Base-by-base conservation (phyloP, 805 yeast species). In the Wickerhamomyces rabaulensis region DNA sequence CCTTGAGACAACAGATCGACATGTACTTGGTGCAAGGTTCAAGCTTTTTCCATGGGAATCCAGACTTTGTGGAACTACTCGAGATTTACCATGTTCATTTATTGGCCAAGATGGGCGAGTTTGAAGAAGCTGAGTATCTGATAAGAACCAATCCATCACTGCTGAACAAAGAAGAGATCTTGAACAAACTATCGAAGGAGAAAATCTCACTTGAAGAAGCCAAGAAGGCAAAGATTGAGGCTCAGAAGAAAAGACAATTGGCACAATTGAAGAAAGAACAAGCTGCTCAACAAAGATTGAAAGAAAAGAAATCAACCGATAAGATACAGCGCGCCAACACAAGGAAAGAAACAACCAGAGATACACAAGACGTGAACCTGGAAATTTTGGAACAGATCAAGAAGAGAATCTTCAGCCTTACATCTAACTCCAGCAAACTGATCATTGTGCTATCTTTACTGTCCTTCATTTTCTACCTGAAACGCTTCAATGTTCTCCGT, bases 71-170 rank as follows among this genome's bases (percentile, higher is more conserved):
- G 10, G 60, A 60, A 19, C 41, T 60, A 3, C 17, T 56, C 10
- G 61, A 59, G 39, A 44, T 58, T 8, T 60, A 60, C 39, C 54
- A 56, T 39, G 47, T 50, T 3, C 56, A 52, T 19, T 19, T 60
- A 2, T 33, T 60, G 40, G 46, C 57, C 3, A 55, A 47, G 40
- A 39, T 56, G 8, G 57, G 52, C 3, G 51, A 45, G 8, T 41
- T 43, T 37, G 56, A 54, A 21, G 63, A 58, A 42, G 47, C 52
- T 31, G 58, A 57, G 45, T 48, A 33, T n/a, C 39, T 57, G 3
- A 57, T 58, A 22, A 44, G 35, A 29, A 36, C 52, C 8, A 54
- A 57, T 38, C 52, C 56, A 9, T 50, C 45, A 40, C 47, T 59
- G 9, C 39, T 12, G 12, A 43, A 51, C 25, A 38, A 53, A 36